Evolutionary conservation across 805 yeast species (phyloP).

Genomic region (Cyberlindnera mississippiensis): DNA sequence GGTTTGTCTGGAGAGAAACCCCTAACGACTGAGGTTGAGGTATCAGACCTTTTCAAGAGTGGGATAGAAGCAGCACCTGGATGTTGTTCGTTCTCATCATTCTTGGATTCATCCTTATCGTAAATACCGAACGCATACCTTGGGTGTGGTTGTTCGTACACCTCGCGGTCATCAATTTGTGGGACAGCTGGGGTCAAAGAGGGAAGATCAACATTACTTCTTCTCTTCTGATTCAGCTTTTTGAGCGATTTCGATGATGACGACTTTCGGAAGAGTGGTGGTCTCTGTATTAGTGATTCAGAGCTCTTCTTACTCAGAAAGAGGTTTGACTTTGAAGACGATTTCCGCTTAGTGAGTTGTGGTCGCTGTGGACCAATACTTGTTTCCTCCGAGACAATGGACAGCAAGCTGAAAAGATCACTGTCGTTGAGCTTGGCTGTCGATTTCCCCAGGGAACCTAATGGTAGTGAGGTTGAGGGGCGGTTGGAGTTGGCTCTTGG

Average conservation of each 20-base stretch:
- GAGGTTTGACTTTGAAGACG: conserved; percentile 17
- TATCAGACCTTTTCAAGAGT: conserved; percentile 21
- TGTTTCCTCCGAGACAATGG: conserved; percentile 27
- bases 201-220: conserved; percentile 15
- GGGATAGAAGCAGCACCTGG: conserved; percentile 7
- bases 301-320: conserved; percentile 17
- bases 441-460: conserved; percentile 9
- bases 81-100: background rate
- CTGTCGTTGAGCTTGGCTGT: conserved; percentile 25
- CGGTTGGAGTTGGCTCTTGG: no score
- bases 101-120: conserved; percentile 3
- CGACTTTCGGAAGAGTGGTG: conserved; percentile 21
- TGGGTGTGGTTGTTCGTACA: conserved; percentile 29
- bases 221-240: conserved; percentile 19
- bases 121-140: conserved; percentile 28
- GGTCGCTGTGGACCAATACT: conserved; percentile 17
- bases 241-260: conserved; percentile 27
- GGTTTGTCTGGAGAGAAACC: conserved; percentile 25
- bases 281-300: conserved; percentile 16
- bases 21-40: conserved; percentile 28
- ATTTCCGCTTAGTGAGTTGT: conserved; percentile 19
- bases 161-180: conserved; percentile 23
- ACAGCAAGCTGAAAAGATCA: conserved; percentile 25
- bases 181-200: conserved; percentile 9
- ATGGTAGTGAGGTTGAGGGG: background rate